phyloP scores from a whole-genome alignment of 257 asterid species.

The Coffea eugenioides region DNA sequence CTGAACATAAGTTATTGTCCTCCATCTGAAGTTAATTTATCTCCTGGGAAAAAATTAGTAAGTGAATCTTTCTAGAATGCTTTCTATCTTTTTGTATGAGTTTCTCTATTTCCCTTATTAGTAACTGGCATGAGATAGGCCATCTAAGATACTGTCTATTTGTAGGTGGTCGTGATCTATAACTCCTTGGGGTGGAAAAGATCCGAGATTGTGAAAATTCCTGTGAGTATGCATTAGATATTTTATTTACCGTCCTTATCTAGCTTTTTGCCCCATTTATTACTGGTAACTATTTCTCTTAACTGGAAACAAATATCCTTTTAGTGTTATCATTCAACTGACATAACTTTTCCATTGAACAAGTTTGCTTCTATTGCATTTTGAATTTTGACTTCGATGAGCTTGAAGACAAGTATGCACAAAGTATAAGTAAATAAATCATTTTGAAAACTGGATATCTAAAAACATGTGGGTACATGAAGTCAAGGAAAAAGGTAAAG shows the following conservation, averaged over 20 bases:
- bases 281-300: background rate
- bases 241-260: background rate
- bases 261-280: background rate
- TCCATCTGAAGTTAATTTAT: slow-evolving; percentile 74
- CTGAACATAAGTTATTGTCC: slow-evolving; percentile 88
- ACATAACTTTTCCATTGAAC: background rate
- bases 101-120: background rate
- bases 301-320: background rate
- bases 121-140: background rate
- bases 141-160: slow-evolving; percentile 8
- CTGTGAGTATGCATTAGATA: slow-evolving; percentile 53
- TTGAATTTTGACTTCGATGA: background rate
- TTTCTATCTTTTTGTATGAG: background rate
- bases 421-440: background rate
- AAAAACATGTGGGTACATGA: background rate
- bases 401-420: background rate
- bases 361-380: background rate
- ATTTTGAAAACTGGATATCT: background rate
- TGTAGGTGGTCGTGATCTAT: slow-evolving; percentile 80
- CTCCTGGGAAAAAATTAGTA: slow-evolving; percentile 67
- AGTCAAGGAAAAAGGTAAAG: background rate
- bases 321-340: background rate
- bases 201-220: slow-evolving; percentile 72
- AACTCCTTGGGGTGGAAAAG: slow-evolving; percentile 92
- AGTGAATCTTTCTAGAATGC: slow-evolving; percentile 21